Conservation (phyloP, 139 green algal species). For the Auxenochlorella protothecoides region DNA sequence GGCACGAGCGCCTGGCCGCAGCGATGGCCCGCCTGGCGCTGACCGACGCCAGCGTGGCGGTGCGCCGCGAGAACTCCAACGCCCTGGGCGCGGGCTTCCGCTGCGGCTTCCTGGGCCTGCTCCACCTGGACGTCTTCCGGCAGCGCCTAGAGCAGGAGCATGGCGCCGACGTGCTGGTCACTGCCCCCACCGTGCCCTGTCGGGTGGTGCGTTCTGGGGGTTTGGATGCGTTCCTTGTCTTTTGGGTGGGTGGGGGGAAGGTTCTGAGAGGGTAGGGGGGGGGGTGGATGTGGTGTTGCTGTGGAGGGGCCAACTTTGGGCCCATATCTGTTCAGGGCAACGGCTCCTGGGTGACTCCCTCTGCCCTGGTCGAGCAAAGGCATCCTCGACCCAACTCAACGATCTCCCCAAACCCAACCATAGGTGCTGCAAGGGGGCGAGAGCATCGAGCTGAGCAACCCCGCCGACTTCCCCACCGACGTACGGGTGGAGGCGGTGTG, state of each 20-base stretch:
- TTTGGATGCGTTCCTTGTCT: background rate
- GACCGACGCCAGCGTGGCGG: slow-evolving; percentile 76
- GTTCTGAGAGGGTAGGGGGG: too few relatives aligned
- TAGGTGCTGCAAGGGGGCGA: slow-evolving; percentile 5
- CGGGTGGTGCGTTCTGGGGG: slow-evolving; percentile 25
- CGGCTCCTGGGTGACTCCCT: too few relatives aligned
- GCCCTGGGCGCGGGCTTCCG: slow-evolving; percentile 83
- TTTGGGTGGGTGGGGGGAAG: too few relatives aligned
- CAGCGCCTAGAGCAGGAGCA: slow-evolving; percentile 77
- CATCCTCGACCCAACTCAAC: too few relatives aligned
- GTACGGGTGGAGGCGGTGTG: slow-evolving; percentile 26
- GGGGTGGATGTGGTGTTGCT: too few relatives aligned
- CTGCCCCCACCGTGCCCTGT: slow-evolving; percentile 82
- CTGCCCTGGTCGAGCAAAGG: too few relatives aligned
- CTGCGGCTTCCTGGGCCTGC: slow-evolving; percentile 77
- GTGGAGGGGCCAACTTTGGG: too few relatives aligned
- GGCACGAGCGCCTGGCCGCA: slow-evolving; percentile 52
- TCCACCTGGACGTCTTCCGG: slow-evolving; percentile 91
- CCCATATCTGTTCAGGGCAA: too few relatives aligned
- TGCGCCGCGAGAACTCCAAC: slow-evolving; percentile 67
- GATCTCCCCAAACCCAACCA: too few relatives aligned
- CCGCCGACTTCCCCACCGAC: slow-evolving; percentile 56
- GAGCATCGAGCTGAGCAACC: slow-evolving; percentile 42
- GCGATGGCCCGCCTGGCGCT: slow-evolving; percentile 76
- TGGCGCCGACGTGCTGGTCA: slow-evolving; percentile 60